These are phyloP conservation scores for Aspergillus sp. DNA, from an alignment of 2,329 filamentous ascomycete genomes.

Conservation along the genomic window DNA sequence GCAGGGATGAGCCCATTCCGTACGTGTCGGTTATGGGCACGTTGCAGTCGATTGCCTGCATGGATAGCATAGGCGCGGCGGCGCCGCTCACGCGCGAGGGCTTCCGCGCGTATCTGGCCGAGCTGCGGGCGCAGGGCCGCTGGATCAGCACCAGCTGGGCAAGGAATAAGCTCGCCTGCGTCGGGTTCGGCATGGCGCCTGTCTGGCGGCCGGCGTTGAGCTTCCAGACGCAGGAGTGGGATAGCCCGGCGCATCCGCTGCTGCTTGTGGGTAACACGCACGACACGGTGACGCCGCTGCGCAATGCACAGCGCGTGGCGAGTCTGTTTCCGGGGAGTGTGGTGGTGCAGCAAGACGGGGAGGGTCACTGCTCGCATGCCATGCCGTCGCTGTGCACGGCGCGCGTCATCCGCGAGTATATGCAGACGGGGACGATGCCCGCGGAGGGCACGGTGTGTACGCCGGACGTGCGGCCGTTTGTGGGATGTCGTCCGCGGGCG, in stretches of 20 bases:
- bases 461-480: background rate
- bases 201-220: background rate
- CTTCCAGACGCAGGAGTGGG: background rate
- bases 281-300: background rate
- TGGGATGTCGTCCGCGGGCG: background rate
- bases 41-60: conserved; percentile 9
- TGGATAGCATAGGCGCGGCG: background rate
- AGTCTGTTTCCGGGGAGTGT: background rate
- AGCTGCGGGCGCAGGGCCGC: background rate
- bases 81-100: background rate
- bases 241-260: background rate
- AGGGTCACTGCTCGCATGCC: background rate
- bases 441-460: background rate
- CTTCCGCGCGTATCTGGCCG: background rate
- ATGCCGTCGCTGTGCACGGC: background rate
- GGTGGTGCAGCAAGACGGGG: background rate
- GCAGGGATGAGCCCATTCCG: background rate
- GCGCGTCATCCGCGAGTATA: background rate
- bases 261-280: background rate
- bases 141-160: background rate
- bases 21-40: background rate
- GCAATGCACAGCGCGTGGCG: background rate
- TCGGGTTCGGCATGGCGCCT: background rate
- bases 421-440: background rate
- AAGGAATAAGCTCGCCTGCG: background rate